Evolutionary conservation across 257 asterid genomes (phyloP), one percentile per base, ranked within the genome.

Genomic region (Echium plantagineum): DNA sequence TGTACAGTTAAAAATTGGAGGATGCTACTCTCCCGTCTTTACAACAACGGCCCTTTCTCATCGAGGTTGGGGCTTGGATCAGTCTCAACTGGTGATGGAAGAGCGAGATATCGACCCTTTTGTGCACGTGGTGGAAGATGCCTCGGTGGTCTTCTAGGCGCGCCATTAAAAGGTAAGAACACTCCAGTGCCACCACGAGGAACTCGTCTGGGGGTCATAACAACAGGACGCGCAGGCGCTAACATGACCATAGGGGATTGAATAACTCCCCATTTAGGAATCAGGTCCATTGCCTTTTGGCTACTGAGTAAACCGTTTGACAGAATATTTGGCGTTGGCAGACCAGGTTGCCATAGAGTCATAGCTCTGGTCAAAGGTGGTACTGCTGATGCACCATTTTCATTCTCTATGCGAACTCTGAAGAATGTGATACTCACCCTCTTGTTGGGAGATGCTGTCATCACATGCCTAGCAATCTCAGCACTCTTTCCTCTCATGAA

Each of bases 401-500:
- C 86, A 16, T 67, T 63, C 70, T 84, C 83, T 15, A 76, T 19
- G 58, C 94, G 83, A 72, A 89, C 87, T 76, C 79, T 78, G 77
- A 93, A 80, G 78, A 93, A 86, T 61, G 91, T 93, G 9, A 93
- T 69, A 71, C 89, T 89, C 9, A 84, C 87, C 63, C 99, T 82
- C 73, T 81, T 89, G 83, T 93, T 85, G 1, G 68, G 77, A 1
- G 99, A 84, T 21, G 97, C 76, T 71, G 97, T 84, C 97, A 93
- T 84, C 5, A 85, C 99, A 47, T 93, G 99, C 62, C 99, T 75
- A 49, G 97, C 87, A 60, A 81, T 88, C 49, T 93, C 99, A 9
- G 97, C 85, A 64, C 99, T 89, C 61, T 81, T 86, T 66, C 94
- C 97, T 75, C 97, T 83, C 99, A 93, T 93, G 58, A 93, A 91